Evolutionary conservation across 2,329 filamentous ascomycete species (phyloP), one percentile per base, ranked within the genome.

Genomic region (Penicillium sp.): DNA sequence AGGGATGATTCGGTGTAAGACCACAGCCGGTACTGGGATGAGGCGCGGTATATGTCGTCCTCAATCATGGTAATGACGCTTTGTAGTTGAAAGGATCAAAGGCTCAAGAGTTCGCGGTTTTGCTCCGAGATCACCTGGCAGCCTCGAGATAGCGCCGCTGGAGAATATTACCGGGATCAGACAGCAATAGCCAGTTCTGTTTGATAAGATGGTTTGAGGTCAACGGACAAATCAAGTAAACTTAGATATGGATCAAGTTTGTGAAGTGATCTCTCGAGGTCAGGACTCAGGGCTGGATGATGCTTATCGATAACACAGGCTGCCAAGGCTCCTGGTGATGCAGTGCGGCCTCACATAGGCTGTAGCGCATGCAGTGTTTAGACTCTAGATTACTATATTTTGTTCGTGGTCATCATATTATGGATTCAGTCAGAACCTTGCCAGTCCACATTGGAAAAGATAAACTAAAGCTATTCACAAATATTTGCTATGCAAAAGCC

Each of bases 11-110:
- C 81, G 0, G 89, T 89, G 72, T 92, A 97, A 10, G 91, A 95
- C 93, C 93, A 99, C 50, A 95, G 79, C 36, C 88, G 83, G 67
- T 84, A 97, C 71, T 99, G 93, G 39, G 89, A 92, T 0, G 92
- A 95, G 43, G 87, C 81, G 28, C 89, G 84, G 73, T 97, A 99
- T 47, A 91, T 79, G 59, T 89, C 88, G 72, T 99, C 93, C 79
- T 99, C 93, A 54, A 83, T 87, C 82, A 95, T 88, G 53, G 38
- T 71, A 57, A 18, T 19, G 31, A 39, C 38, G 37, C 22, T 33
- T n/a, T 37, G n/a, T 42, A 18, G 9, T 16, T 10, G 8, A 19
- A 44, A 29, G 19, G 14, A n/a, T 31, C 11, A 19, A 37, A 37
- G 27, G 46, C 38, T 25, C 7, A 39, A 37, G 35, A 25, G n/a